phyloP scores from a whole-genome alignment of 1,284 basidiomycete species.

The Boletus semigastroideus region DNA sequence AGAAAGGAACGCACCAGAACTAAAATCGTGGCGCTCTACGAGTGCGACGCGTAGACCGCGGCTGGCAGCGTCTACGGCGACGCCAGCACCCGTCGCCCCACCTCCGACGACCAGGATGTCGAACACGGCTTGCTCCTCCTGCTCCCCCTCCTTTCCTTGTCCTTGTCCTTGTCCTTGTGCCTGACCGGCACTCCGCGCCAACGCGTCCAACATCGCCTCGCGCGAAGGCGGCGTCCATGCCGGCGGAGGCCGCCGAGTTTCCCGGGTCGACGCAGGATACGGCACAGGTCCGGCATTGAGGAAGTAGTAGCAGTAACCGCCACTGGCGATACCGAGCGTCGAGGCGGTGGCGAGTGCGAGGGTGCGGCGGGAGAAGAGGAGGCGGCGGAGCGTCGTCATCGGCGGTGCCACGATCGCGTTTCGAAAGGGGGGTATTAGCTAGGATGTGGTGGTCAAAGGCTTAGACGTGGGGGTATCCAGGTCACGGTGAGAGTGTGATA shows the following conservation, averaged over 20 bases:
- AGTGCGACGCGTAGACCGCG: conserved; percentile 91
- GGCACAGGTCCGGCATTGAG: conserved; percentile 64
- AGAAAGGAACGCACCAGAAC: conserved; percentile 58
- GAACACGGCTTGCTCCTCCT: conserved; percentile 49
- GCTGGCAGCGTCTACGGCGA: conserved; percentile 91
- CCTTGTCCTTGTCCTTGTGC: neutral
- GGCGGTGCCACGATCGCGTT: neutral
- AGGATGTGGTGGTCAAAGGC: too few relatives aligned
- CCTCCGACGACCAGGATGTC: conserved; percentile 89
- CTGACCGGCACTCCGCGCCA: conserved; percentile 31
- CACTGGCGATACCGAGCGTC: conserved; percentile 49
- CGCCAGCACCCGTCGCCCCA: conserved; percentile 93
- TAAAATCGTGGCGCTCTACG: conserved; percentile 93
- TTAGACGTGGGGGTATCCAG: too few relatives aligned
- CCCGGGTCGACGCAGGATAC: conserved; percentile 59
- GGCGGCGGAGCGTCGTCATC: conserved; percentile 37
- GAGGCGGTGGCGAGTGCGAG: conserved; percentile 52
- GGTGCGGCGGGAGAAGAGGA: conserved; percentile 53
- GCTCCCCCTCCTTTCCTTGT: neutral
- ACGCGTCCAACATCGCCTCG: conserved; percentile 58
- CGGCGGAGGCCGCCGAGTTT: conserved; percentile 64
- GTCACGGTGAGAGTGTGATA: too few relatives aligned
- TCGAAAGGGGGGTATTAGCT: too few relatives aligned
- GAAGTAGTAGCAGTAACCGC: conserved; percentile 71
- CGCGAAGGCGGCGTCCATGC: conserved; percentile 76